Evolutionary conservation across 73 alveolate genomes (phyloP), one percentile per base, ranked within the genome.

Genomic region (Diophrys sp.): DNA sequence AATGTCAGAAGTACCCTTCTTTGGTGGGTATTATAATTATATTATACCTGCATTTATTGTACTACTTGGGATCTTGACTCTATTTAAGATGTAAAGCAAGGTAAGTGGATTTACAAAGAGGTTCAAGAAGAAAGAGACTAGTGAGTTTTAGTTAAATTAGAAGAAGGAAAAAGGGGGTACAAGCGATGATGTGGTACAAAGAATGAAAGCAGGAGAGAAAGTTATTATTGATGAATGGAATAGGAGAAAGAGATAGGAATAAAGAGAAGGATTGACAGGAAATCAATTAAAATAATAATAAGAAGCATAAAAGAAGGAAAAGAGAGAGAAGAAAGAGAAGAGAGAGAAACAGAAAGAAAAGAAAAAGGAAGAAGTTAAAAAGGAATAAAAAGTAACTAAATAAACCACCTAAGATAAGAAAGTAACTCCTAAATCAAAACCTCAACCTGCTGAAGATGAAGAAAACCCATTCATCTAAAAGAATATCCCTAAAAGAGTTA

Each of bases 1-100:
- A 8, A 62, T 85, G 85, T 78, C 78, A 5, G 74, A 79, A 55
- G 85, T 73, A 56, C 93, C 93, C 23, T 85, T 78, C 85, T 73
- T 85, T 30, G 93, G 93, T 25, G 70, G 56, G 54, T 70, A 85
- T 69, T 85, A 70, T 78, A 85, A 78, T 68, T 30, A 80, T 33
- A 73, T 79, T 0, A 54, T 73, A 77, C 88, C 93, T 1, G 55
- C 62, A 54, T 72, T 70, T 57, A 85, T 85, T 67, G 28, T 78
- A 0, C 44, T 85, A 57, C 31, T 85, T 25, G 93, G 85, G 14
- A 70, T 78, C 14, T 67, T 78, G 0, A 70, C 83, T 29, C 79
- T 75, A 30, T 31, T 74, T 26, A 31, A 79, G 34, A 44, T 44
- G 62, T 44, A 44, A 44, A 11, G 5, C 62, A 44, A 44, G 18